Evolutionary conservation across 768 basidiomycete genomes (phyloP).

Genomic region (Psilocybe cubensis): DNA sequence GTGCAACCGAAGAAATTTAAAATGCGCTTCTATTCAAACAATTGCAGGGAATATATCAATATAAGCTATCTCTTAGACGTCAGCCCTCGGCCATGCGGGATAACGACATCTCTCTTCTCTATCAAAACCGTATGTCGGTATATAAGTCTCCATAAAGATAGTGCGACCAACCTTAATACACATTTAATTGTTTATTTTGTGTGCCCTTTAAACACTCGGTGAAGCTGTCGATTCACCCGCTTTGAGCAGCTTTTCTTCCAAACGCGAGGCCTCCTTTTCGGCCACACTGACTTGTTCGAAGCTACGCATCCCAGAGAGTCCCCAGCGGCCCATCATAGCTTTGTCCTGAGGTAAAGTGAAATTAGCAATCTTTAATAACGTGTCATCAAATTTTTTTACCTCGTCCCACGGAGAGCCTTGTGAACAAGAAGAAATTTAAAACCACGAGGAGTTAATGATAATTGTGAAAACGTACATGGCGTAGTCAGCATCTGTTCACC

Average conservation of each 20-base stretch:
- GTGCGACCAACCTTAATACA: background rate
- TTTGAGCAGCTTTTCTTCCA: constrained; percentile 12
- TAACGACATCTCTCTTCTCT: background rate
- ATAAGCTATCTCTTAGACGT: background rate
- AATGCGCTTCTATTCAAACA: constrained; percentile 1
- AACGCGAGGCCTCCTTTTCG: constrained; percentile 23
- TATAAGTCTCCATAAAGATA: no score
- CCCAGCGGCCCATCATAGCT: constrained; percentile 92
- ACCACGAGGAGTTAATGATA: background rate
- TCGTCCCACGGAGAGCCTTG: constrained; percentile 94
- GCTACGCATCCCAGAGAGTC: constrained; percentile 87
- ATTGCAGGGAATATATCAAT: background rate
- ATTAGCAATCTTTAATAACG: constrained; percentile 1
- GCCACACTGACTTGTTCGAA: constrained; percentile 74
- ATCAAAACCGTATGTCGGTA: no score
- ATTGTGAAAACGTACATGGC: constrained; percentile 65
- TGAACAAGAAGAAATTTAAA: constrained; percentile 3
- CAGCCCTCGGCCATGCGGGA: background rate
- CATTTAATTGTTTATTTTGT: background rate
- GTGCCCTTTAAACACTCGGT: background rate
- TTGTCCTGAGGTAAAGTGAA: constrained; percentile 64
- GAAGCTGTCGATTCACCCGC: constrained; percentile 5
- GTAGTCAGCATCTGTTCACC: constrained; percentile 98
- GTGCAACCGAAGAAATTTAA: background rate
- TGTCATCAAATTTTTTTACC: constrained; percentile 37